phyloP scores from a whole-genome alignment of 2,329 filamentous ascomycete species.

The Rutstroemia sp. region DNA sequence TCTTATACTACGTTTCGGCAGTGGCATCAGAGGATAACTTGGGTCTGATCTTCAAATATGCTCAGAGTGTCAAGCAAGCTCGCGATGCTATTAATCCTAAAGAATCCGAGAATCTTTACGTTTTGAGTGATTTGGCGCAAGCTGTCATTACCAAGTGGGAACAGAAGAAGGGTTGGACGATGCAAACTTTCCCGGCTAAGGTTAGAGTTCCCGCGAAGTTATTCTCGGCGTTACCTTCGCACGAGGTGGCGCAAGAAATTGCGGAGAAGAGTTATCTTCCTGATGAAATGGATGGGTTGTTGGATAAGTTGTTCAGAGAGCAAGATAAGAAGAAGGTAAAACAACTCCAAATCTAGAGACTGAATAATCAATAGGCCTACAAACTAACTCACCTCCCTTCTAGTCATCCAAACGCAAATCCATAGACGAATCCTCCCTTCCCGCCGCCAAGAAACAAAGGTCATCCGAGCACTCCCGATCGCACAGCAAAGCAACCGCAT shows the following conservation, averaged over 20 bases:
- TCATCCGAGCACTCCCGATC: conserved; percentile 14
- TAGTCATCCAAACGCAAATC: conserved; percentile 26
- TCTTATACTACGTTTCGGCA: conserved; percentile 78
- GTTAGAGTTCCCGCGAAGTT: conserved; percentile 73
- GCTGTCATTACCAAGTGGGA: conserved; percentile 78
- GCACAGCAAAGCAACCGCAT: conserved; percentile 12
- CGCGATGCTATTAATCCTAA: conserved; percentile 66
- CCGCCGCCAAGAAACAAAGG: conserved; percentile 19
- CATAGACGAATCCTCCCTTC: conserved; percentile 20
- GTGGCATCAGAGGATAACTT: conserved; percentile 84
- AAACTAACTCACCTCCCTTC: neutral
- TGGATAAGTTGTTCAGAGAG: conserved; percentile 58
- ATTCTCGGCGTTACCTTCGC: conserved; percentile 67
- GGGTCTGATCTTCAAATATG: conserved; percentile 82
- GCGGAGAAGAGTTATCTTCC: conserved; percentile 80
- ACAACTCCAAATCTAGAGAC: conserved; percentile 11
- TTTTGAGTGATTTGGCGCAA: conserved; percentile 81
- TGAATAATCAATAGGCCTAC: neutral
- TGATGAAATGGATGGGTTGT: conserved; percentile 61
- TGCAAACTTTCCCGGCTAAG: conserved; percentile 77
- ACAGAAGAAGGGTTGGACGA: conserved; percentile 75
- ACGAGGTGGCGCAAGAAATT: conserved; percentile 74
- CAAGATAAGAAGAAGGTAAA: conserved; percentile 52
- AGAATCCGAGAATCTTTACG: conserved; percentile 69
- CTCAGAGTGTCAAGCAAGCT: conserved; percentile 86